Base-by-base conservation (phyloP, 225 moss, liverwort and hornwort genomes). In the Rhytidiadelphus loreus region DNA sequence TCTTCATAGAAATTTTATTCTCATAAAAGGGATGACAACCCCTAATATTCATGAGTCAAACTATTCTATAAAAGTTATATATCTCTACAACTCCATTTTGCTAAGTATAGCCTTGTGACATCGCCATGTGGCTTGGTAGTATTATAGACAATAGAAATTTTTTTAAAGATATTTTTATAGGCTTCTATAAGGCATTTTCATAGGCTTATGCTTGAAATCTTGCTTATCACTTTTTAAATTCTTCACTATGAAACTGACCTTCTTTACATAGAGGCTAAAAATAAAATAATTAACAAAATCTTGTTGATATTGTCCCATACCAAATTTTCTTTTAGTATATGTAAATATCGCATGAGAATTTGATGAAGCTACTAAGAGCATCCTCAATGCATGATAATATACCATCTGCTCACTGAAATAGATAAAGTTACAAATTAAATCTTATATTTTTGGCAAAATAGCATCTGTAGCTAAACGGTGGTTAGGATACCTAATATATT, bases 271-370 rank as follows among this genome's bases (percentile, higher is more conserved):
- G 2, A 48, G 11, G 29, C 19, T 11, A 30, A 30, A 73, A 73
- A 18, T 29, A 0, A 44, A 2, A 16, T 29, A 18, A 23, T 5
- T 43, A 18, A 73, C 11, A 46, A 48, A 73, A 48, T 7, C 2
- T 0, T 0, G 1, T 48, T 32, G 32, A 32, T 20, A 32, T 4
- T 74, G 2, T 30, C 7, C 1, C 4, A 7, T 74, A 32, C 0
- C 19, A 0, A 48, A 18, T 2, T 4, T 30, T 48, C 50, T 74
- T 48, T 48, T 4, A 32, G 7, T 74, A 74, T 12, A 7, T 12
- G 0, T 20, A 20, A 2, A 19, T 7, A 20, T 1, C 7, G 32
- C 11, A 20, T 77, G 35, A 4, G 8, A 24, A 77, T 52, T 77
- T 37, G 16, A 55, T 77, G 37, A 37, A 77, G 24, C 9, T n/a